Base-by-base conservation (phyloP, 768 basidiomycete genomes). In the Tricholoma terreum region DNA sequence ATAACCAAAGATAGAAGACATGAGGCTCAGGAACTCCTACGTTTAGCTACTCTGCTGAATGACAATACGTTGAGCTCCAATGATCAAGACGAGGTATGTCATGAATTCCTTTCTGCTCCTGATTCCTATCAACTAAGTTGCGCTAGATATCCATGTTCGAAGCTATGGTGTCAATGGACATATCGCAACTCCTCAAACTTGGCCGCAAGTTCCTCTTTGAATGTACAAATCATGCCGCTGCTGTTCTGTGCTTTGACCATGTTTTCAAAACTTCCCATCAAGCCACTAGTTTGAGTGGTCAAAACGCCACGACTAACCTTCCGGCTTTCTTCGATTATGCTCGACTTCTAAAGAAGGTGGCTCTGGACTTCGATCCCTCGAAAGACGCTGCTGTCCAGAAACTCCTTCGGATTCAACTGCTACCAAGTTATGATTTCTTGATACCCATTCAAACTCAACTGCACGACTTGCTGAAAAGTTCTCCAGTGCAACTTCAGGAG, bases 201-300 rank as follows among this genome's bases (percentile, higher is more conserved):
- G 74, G 67, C 0, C 17, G 43, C 4, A 43, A 34, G 15, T 79
- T 83, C 56, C 50, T 62, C 17, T 14, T 45, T 6, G 1, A 50
- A 19, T 51, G 52, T 17, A 58, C 66, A 1, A 72, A 74, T 30
- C 7, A 38, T 1, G 58, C 71, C 6, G 73, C 77, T 0, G 76
- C 77, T 10, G 58, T 80, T 24, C 11, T 82, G 3, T 79, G 78
- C 52, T 61, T 82, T 12, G 77, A 82, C 57, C 73, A 77, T 52
- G 61, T 69, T 45, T 82, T 79, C n/a, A 55, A 59, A 8, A 53
- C 57, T 8, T 60, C 67, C 6, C 69, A 71, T 8, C 52, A 51
- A 2, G 63, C 77, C n/a, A 57, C 63, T 10, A 61, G 65, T 4
- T 57, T 67, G 17, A 62, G 55, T 0, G 63, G 71, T 2, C 35